A percentile compares a stretch with the other conserved stretches of the same genome.
Evolutionary conservation across 305 asterid species (phyloP).

Genomic region (Fraxinus baroniana): DNA sequence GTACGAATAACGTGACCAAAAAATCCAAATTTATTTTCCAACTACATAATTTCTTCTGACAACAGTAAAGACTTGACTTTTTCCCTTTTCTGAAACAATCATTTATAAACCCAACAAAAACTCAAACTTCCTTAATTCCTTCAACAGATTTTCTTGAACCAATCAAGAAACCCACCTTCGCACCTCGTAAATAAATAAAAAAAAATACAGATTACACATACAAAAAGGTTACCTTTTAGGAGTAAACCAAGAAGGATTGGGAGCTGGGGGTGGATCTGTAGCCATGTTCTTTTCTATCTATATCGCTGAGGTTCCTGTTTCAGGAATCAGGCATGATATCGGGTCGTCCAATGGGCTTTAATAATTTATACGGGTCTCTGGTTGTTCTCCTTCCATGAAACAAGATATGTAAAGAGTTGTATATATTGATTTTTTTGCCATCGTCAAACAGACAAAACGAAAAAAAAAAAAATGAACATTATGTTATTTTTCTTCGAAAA

Average conservation of each 20-base stretch:
- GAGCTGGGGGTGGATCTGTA: constrained; percentile 23
- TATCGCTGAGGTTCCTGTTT: constrained; percentile 20
- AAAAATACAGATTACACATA: neutral
- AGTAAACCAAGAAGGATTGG: constrained; percentile 69
- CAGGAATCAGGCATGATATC: constrained; percentile 16
- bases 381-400: too few species aligned
- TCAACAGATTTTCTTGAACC: constrained; percentile 6
- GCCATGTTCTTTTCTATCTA: constrained; percentile 35
- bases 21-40: neutral
- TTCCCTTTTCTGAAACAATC: constrained; percentile 6
- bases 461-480: too few species aligned
- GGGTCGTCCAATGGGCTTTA: neutral
- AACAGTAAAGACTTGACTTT: neutral
- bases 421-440: too few species aligned
- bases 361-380: neutral
- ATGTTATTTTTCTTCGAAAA: neutral
- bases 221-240: constrained; percentile 50
- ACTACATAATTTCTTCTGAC: neutral
- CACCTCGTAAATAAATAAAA: neutral
- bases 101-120: constrained; percentile 16
- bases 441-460: neutral
- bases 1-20: neutral
- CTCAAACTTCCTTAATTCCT: constrained; percentile 7
- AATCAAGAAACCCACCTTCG: constrained; percentile 10
- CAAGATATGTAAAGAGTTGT: neutral